Percentiles rank a stretch among this genome's conserved stretches.
Conservation (phyloP, 345 rosid species). For the Crucihimalaya himalaica region DNA sequence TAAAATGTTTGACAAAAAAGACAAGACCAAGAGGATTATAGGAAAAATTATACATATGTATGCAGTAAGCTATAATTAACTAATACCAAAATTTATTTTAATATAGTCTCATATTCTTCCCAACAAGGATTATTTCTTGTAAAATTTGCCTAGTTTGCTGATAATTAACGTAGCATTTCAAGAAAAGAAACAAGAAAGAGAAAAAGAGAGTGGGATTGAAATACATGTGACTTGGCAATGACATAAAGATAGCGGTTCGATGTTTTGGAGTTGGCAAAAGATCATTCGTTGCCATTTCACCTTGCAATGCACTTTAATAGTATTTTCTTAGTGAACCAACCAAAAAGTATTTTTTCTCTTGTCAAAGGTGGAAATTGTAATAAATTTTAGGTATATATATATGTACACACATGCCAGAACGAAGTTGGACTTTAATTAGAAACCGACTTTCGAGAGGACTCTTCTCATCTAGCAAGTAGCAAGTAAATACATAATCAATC, state of each 20-base stretch:
- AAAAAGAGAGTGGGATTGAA: not conserved
- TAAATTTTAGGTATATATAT: not conserved
- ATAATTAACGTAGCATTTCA: not conserved
- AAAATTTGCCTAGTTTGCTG: not conserved
- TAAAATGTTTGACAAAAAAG: not conserved
- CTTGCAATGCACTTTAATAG: conserved; percentile 15
- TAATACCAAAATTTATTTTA: not conserved
- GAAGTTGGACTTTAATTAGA: conserved; percentile 13
- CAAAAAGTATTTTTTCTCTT: not conserved
- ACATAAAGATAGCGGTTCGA: conserved; percentile 38
- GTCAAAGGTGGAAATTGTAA: conserved; percentile 1
- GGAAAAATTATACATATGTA: not conserved
- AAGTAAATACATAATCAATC: not conserved
- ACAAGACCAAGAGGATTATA: not conserved
- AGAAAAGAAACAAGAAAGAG: not conserved
- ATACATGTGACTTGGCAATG: conserved; percentile 39
- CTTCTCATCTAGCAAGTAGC: not conserved
- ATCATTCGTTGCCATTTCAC: conserved; percentile 32
- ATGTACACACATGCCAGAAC: not conserved
- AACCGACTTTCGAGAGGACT: not conserved
- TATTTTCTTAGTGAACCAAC: conserved; percentile 3
- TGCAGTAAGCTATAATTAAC: not conserved
- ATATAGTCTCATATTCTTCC: not conserved
- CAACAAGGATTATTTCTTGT: not conserved
- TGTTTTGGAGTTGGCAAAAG: conserved; percentile 38